phyloP scores from a whole-genome alignment of 176 grass and related monocot species.

The Oryza glumipatula region DNA sequence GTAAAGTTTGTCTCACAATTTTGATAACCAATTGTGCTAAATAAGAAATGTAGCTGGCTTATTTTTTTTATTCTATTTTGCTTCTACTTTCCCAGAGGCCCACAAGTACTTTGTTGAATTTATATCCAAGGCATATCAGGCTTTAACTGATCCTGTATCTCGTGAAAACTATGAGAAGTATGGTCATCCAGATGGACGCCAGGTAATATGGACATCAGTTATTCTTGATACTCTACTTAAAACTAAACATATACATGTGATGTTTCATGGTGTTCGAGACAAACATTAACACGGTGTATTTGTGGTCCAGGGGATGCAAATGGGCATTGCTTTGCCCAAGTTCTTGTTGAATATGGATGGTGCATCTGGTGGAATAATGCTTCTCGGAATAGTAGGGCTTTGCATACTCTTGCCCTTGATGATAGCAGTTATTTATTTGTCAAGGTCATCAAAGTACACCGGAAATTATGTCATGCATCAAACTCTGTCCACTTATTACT shows the following conservation, averaged over 20 bases:
- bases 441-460: slow-evolving; percentile 97
- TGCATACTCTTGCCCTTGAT: slow-evolving; percentile 93
- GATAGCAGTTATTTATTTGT: slow-evolving; percentile 99
- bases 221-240: not conserved
- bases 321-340: slow-evolving; percentile 96
- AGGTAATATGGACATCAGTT: slow-evolving; percentile 57
- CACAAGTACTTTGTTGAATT: slow-evolving; percentile 95
- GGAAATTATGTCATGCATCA: slow-evolving; percentile 99
- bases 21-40: not conserved
- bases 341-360: slow-evolving; percentile 96
- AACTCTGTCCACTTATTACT: slow-evolving; percentile 92
- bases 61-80: slow-evolving; percentile 20
- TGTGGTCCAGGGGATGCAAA: slow-evolving; percentile 82
- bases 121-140: slow-evolving; percentile 99
- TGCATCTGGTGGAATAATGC: slow-evolving; percentile 91
- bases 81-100: slow-evolving; percentile 72
- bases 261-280: slow-evolving; percentile 17
- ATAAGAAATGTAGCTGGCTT: slow-evolving; percentile 12
- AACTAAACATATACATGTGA: not conserved
- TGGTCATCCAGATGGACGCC: slow-evolving; percentile 98
- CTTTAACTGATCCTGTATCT: slow-evolving; percentile 90
- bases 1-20: slow-evolving; percentile 36
- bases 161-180: slow-evolving; percentile 99
- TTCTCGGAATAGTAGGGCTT: slow-evolving; percentile 93
- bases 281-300: slow-evolving; percentile 25